Conservation (phyloP, 208 protist genomes). For the Crithidia thermophila region DNA sequence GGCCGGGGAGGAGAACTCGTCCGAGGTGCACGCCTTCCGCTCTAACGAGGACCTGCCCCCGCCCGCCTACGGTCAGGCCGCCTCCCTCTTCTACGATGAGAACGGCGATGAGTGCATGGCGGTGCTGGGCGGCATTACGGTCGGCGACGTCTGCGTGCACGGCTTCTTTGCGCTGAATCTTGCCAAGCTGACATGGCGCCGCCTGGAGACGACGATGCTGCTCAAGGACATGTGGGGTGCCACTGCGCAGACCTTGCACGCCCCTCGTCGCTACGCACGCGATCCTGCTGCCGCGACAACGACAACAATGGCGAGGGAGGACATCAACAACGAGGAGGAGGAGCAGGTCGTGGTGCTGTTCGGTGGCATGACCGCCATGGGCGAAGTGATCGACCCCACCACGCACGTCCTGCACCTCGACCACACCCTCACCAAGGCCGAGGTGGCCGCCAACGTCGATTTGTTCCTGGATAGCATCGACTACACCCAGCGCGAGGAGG, state of each 20-base stretch:
- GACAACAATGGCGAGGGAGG: neutral
- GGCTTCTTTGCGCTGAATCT: conserved; percentile 49
- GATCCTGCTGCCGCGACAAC: neutral
- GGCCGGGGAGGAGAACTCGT: neutral
- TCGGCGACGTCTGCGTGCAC: conserved; percentile 18
- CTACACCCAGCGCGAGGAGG: conserved; percentile 17
- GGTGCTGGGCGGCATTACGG: conserved; percentile 48
- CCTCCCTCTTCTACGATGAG: conserved; percentile 21
- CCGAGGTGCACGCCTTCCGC: neutral
- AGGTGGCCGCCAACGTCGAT: conserved; percentile 16
- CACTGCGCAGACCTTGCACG: conserved; percentile 43
- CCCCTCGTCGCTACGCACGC: conserved; percentile 25
- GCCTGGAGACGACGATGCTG: conserved; percentile 21
- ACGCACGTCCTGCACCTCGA: conserved; percentile 55
- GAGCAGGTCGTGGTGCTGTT: conserved; percentile 75
- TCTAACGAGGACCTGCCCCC: conserved; percentile 31
- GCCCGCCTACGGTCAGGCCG: conserved; percentile 65
- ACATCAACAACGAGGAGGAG: conserved; percentile 12
- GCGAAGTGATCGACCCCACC: conserved; percentile 26
- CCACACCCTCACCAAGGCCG: conserved; percentile 28
- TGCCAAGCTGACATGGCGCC: conserved; percentile 34
- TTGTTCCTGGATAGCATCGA: conserved; percentile 27
- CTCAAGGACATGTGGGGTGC: conserved; percentile 48
- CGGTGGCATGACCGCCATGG: conserved; percentile 54
- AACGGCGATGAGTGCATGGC: conserved; percentile 40